Percentiles rank a stretch among this genome's conserved stretches.
Conservation (phyloP, 805 yeast species). For the Saccharomycopsis javanensis region DNA sequence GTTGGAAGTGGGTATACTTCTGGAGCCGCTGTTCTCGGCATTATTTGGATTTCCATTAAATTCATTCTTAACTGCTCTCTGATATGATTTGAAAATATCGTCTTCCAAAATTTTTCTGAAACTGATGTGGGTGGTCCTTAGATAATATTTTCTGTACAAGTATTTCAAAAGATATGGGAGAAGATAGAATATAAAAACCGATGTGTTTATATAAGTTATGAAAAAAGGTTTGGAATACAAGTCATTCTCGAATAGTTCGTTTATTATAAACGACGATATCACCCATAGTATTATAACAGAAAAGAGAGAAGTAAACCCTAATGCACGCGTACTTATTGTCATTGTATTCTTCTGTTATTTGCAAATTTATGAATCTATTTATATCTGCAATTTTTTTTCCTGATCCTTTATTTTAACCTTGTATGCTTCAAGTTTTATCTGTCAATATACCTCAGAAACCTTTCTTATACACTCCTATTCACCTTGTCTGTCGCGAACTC, state of each 20-base stretch:
- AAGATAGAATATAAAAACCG: constrained; percentile 71
- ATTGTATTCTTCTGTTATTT: not conserved
- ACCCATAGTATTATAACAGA: constrained; percentile 88
- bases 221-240: constrained; percentile 82
- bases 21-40: not conserved
- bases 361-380: too few relatives aligned
- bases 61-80: not conserved
- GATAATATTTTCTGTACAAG: constrained; percentile 15
- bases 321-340: not conserved
- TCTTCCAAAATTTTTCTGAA: not conserved
- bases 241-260: constrained; percentile 59
- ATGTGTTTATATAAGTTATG: constrained; percentile 86
- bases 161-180: constrained; percentile 40
- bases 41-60: not conserved
- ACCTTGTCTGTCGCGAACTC: too few relatives aligned
- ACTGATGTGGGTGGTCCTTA: not conserved
- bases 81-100: not conserved
- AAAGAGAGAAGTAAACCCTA: constrained; percentile 65
- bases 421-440: too few relatives aligned
- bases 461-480: too few relatives aligned
- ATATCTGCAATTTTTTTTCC: too few relatives aligned
- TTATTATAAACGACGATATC: constrained; percentile 74
- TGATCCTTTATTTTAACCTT: too few relatives aligned
- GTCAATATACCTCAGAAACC: too few relatives aligned
- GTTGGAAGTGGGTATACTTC: not conserved